Percentiles rank a stretch among this genome's conserved stretches.
Evolutionary conservation across 2,329 filamentous ascomycete species (phyloP).

Genomic region (Apiospora sp.): DNA sequence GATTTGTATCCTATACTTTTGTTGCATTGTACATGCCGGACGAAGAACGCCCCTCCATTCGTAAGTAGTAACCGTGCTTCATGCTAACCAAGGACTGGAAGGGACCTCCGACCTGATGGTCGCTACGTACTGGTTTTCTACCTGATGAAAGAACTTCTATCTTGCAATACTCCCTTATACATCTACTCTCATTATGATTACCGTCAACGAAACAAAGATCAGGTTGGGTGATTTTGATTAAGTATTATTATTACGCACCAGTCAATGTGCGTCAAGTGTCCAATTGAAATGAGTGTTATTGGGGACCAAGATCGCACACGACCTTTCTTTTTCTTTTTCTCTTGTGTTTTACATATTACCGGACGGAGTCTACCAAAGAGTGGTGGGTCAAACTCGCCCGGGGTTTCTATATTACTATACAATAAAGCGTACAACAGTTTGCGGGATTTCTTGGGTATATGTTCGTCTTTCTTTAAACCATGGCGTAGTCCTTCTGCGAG

Average conservation of each 20-base stretch:
- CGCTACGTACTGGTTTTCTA: no score
- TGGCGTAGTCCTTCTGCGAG: constrained; percentile 20
- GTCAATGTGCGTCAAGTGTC: background rate
- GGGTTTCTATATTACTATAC: background rate
- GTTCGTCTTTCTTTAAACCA: background rate
- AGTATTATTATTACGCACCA: background rate
- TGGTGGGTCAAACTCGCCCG: background rate
- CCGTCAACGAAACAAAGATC: no score
- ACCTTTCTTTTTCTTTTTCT: background rate
- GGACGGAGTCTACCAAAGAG: background rate
- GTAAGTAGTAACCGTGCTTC: no score
- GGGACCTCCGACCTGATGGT: no score
- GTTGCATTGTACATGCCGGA: no score
- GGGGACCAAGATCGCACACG: background rate
- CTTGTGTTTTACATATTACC: background rate
- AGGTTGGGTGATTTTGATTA: background rate
- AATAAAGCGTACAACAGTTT: background rate
- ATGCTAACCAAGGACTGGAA: no score
- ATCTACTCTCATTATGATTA: no score
- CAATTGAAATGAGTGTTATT: background rate
- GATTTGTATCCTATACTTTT: no score
- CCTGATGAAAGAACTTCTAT: no score
- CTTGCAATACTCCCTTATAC: no score
- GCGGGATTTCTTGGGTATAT: background rate
- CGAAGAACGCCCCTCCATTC: no score